Evolutionary conservation across 306 rosid genomes (phyloP).

Genomic region (Crotalaria pallida): DNA sequence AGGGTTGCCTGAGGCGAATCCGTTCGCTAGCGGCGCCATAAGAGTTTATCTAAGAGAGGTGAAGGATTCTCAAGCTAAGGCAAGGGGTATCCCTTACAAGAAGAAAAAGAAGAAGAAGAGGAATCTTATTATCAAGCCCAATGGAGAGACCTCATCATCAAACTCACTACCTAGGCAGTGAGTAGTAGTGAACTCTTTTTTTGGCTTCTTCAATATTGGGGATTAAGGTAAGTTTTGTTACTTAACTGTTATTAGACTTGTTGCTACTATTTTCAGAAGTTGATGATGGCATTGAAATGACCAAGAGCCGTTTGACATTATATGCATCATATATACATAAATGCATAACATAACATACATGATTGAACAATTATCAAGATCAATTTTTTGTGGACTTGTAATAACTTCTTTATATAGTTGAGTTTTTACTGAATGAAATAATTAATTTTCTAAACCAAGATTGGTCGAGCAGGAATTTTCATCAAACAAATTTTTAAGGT

Average conservation of each 20-base stretch:
- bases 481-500: not conserved
- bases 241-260: not conserved
- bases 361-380: not conserved
- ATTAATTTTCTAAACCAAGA: not conserved
- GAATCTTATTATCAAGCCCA: slow-evolving; percentile 17
- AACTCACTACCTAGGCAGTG: slow-evolving; percentile 38
- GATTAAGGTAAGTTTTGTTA: slow-evolving; percentile 25
- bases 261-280: not conserved
- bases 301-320: not conserved
- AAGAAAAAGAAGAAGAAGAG: slow-evolving; percentile 65
- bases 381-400: not conserved
- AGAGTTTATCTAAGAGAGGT: slow-evolving; percentile 72
- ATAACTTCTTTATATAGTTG: not conserved
- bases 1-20: slow-evolving; percentile 76
- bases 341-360: no score
- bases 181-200: slow-evolving; percentile 8
- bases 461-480: not conserved
- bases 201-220: slow-evolving; percentile 24
- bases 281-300: not conserved
- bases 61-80: slow-evolving; percentile 73
- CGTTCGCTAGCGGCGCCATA: slow-evolving; percentile 71
- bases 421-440: not conserved
- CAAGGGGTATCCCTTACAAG: slow-evolving; percentile 86
- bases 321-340: not conserved
- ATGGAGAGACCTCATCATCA: slow-evolving; percentile 29